phyloP scores from a whole-genome alignment of 1,284 basidiomycete genomes.

The Irpex rosettiformis region DNA sequence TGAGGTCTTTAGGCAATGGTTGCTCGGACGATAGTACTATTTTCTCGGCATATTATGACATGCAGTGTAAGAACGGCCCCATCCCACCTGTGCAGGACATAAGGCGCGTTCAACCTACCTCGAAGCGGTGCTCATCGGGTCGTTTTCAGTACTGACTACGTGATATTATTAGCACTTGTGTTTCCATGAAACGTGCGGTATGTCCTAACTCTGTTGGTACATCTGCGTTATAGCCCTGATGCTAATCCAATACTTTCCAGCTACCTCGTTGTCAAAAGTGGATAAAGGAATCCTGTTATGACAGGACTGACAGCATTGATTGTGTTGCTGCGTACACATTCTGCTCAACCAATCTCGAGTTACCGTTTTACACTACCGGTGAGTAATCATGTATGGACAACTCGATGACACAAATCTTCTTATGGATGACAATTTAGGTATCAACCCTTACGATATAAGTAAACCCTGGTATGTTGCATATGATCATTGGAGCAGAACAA shows the following conservation, averaged over 20 bases:
- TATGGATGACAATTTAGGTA: not conserved
- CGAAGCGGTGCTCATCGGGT: not conserved
- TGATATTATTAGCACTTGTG: slow-evolving; percentile 21
- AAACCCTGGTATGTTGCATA: not conserved
- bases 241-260: not conserved
- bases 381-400: not conserved
- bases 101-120: slow-evolving; percentile 11
- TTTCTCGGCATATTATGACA: slow-evolving; percentile 30
- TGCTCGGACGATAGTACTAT: slow-evolving; percentile 24
- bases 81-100: slow-evolving; percentile 26
- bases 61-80: slow-evolving; percentile 28
- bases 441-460: not conserved
- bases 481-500: not conserved
- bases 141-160: not conserved
- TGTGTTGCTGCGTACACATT: slow-evolving; percentile 10
- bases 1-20: slow-evolving; percentile 41
- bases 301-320: slow-evolving; percentile 7
- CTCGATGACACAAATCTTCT: slow-evolving; percentile 18
- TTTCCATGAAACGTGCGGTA: slow-evolving; percentile 35
- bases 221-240: not conserved
- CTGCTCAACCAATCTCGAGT: slow-evolving; percentile 7
- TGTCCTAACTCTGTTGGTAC: not conserved
- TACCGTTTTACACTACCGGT: slow-evolving; percentile 2
- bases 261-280: slow-evolving; percentile 13
- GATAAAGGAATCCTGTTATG: slow-evolving; percentile 4